A percentile compares a stretch with the other conserved stretches of the same genome.
Evolutionary conservation across 2,329 filamentous ascomycete genomes (phyloP).

Genomic region (Nannizziopsis barbatae): DNA sequence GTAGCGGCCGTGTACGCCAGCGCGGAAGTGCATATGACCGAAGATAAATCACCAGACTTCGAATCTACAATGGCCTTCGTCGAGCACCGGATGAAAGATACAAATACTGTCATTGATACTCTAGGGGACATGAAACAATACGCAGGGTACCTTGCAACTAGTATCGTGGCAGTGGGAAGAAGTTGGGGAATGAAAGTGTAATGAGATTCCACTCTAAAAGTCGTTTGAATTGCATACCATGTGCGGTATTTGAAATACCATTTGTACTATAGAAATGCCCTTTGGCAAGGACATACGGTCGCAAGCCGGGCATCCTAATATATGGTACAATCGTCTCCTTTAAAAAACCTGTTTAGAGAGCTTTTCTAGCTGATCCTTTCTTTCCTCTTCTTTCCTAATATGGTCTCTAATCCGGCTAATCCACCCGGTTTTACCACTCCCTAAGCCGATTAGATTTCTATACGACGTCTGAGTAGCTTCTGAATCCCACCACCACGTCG

Average conservation of each 20-base stretch:
- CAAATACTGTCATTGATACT: constrained; percentile 50
- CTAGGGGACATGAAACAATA: constrained; percentile 59
- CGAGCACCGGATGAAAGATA: constrained; percentile 60
- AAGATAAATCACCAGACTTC: constrained; percentile 64
- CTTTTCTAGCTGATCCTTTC: neutral
- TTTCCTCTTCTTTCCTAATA: constrained; percentile 1
- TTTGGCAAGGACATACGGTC: too few relatives aligned
- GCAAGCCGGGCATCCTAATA: too few relatives aligned
- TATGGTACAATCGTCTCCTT: neutral
- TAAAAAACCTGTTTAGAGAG: neutral
- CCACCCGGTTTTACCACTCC: constrained; percentile 7
- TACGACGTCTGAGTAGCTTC: constrained; percentile 13
- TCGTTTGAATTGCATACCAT: neutral
- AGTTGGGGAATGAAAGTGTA: constrained; percentile 79
- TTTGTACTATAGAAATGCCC: too few relatives aligned
- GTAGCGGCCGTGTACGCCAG: constrained; percentile 60
- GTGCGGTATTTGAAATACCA: neutral
- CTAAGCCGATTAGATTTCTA: constrained; percentile 12
- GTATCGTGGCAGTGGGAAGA: constrained; percentile 67
- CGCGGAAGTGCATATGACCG: constrained; percentile 88
- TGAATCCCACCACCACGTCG: constrained; percentile 13
- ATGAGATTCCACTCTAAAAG: constrained; percentile 15
- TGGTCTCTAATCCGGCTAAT: constrained; percentile 7
- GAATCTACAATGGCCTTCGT: constrained; percentile 70
- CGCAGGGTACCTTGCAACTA: constrained; percentile 68